Evolutionary conservation across 305 asterid genomes (phyloP).

Genomic region (Plantago rigida): DNA sequence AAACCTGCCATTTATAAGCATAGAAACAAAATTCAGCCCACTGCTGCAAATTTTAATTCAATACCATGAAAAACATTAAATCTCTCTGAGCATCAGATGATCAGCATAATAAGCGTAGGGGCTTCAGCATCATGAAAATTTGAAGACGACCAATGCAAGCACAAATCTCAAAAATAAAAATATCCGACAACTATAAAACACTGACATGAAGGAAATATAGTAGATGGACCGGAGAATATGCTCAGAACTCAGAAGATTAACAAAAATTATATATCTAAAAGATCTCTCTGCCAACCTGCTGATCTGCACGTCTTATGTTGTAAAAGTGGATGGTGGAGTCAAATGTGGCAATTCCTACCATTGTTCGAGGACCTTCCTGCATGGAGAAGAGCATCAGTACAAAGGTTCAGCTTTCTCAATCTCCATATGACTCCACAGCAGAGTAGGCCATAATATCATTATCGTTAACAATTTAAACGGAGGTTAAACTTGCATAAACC

Average conservation of each 20-base stretch:
- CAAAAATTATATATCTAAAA: slow-evolving; percentile 14
- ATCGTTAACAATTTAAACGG: background rate
- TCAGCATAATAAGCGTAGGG: slow-evolving; percentile 18
- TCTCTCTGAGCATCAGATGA: slow-evolving; percentile 19
- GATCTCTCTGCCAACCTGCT: slow-evolving; percentile 55
- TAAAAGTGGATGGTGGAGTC: slow-evolving; percentile 93
- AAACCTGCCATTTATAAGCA: slow-evolving; percentile 54
- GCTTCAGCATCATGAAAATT: slow-evolving; percentile 16
- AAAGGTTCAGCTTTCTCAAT: slow-evolving; percentile 20
- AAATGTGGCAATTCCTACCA: slow-evolving; percentile 94
- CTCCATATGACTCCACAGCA: slow-evolving; percentile 20
- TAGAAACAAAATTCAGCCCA: slow-evolving; percentile 23
- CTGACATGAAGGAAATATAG: slow-evolving; percentile 6
- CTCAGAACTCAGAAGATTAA: slow-evolving; percentile 20
- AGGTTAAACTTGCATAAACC: slow-evolving; percentile 10
- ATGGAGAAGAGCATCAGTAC: slow-evolving; percentile 28
- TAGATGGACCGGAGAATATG: slow-evolving; percentile 6
- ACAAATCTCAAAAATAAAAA: slow-evolving; percentile 4
- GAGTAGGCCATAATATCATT: slow-evolving; percentile 5
- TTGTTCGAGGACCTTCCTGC: slow-evolving; percentile 87
- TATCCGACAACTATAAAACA: slow-evolving; percentile 3
- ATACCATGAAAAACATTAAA: slow-evolving; percentile 10
- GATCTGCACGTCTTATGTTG: slow-evolving; percentile 75
- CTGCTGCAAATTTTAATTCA: slow-evolving; percentile 16
- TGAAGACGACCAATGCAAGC: slow-evolving; percentile 22